Base-by-base conservation (phyloP, 495 filamentous ascomycete genomes). In the Rhizodiscina lignyota region DNA sequence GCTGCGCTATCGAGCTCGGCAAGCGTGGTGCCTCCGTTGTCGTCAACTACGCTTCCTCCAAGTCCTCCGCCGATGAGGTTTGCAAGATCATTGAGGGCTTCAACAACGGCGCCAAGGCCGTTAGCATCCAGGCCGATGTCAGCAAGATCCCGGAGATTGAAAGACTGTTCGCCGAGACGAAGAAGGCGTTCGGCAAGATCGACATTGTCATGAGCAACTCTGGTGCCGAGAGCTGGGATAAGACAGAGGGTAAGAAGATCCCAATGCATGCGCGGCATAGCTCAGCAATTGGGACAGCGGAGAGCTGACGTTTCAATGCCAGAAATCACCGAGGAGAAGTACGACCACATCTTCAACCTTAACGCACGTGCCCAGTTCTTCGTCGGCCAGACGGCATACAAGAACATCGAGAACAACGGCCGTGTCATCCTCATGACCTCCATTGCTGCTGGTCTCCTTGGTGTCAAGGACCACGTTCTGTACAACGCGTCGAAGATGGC, bases 301-400 rank as follows among this genome's bases (percentile, higher is more conserved):
- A n/a, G n/a, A n/a, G n/a, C n/a, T n/a, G n/a, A n/a, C n/a, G n/a
- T n/a, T n/a, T n/a, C n/a, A n/a, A n/a, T n/a, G n/a, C n/a, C n/a
- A n/a, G n/a, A 86, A 36, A 67, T 83, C 16, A 83, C 78, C 4
- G 66, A 75, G 45, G 75, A 74, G 38, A 74, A 77, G 47, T 84
- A 74, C 61, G 78, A 87, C 54, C 61, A 67, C 31, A 73, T 86
- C 34, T 83, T 87, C 53, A 66, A 68, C 51, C 58, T 85, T 37
- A 87, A 87, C 58, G 72, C 73, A 3, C 65, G 77, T 4, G 81
- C 71, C 0, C 81, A 87, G 56, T 85, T 84, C 64, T 83, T 85
- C 58, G 81, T 87, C 37, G 79, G 75, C 22, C 78, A 80, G 58
- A 67, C 79, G 20, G 81, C 76, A 35, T 72, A 71, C 58, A 72